A percentile compares a stretch with the other conserved stretches of the same genome.
Evolutionary conservation across 78 protist genomes (phyloP).

Genomic region (Chrysochromulina tobinii): DNA sequence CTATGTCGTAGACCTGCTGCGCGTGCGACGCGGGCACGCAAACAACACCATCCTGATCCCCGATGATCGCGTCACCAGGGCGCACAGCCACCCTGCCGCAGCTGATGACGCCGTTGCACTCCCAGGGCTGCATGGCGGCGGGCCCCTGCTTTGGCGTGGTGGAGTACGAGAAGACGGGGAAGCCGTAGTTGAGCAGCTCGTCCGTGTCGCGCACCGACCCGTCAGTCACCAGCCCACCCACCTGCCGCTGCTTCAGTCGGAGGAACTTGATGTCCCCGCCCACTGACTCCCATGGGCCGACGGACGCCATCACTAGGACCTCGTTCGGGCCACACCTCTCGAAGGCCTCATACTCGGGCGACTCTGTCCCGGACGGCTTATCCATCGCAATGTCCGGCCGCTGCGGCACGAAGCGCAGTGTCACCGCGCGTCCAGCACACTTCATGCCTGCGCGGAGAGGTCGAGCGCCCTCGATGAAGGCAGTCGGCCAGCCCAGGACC

Average conservation of each 20-base stretch:
- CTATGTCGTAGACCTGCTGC: conserved; percentile 34
- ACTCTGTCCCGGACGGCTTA: conserved; percentile 32
- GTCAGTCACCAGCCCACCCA: conserved; percentile 51
- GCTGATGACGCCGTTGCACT: conserved; percentile 37
- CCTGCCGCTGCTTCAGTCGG: conserved; percentile 29
- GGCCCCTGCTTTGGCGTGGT: conserved; percentile 51
- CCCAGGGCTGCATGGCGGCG: conserved; percentile 54
- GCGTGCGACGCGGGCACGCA: conserved; percentile 32
- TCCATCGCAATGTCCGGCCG: conserved; percentile 40
- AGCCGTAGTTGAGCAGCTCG: not conserved
- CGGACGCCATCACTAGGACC: conserved; percentile 39
- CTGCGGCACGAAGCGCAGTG: conserved; percentile 38
- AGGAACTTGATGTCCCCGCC: conserved; percentile 58
- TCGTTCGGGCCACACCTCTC: conserved; percentile 35
- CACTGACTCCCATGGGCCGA: conserved; percentile 50
- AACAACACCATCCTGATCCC: conserved; percentile 52
- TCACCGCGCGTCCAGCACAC: conserved; percentile 37
- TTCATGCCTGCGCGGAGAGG: conserved; percentile 1
- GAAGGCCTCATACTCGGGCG: conserved; percentile 53
- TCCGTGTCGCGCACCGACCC: conserved; percentile 51
- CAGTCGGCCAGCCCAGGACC: conserved; percentile 48
- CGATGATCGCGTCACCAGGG: conserved; percentile 44
- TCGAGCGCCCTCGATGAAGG: conserved; percentile 43
- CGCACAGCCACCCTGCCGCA: conserved; percentile 34
- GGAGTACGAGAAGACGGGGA: conserved; percentile 36